Evolutionary conservation across 768 basidiomycete species (phyloP), one percentile per base, ranked within the genome.

Genomic region (Tylopilus sp.): DNA sequence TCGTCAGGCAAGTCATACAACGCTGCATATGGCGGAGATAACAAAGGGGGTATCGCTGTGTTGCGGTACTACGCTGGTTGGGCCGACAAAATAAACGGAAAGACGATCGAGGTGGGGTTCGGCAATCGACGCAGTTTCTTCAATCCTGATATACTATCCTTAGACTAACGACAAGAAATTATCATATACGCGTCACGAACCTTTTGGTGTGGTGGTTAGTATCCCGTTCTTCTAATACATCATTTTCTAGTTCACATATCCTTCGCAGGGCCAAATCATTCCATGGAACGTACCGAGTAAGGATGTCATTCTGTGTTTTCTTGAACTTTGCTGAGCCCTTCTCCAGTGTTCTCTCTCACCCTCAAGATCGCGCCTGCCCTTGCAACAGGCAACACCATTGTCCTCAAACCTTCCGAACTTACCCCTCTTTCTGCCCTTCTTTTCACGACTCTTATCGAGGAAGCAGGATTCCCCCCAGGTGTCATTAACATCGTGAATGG

Each of bases 31-130:
- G 18, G 26, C 26, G 26, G 26, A 28, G 26, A 28, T 28, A 28
- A 28, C 26, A 28, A 28, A 28, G 26, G 26, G 7, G 6, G 26
- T 28, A 7, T 28, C 26, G 26, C 26, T 28, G 22, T 47, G 8
- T 3, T 55, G 17, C 41, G 52, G 17, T 55, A 55, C 53, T 55
- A 55, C 22, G 53, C 45, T 35, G 53, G 53, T 22, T 55, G 53
- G 53, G 53, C 53, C 25, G 53, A 55, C 45, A 55, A 55, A 17
- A 47, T 55, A 20, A 55, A 26, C 11, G 53, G 53, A 31, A 41
- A 47, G 40, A 48, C 45, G 10, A 47, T 47, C 13, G 53, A 55
- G 41, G 53, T 55, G 7, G 10, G n/a, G 31, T 1, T 39, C 8
- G 1, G 4, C 15, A 13, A 7, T 47, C 26, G n/a, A 44, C 22